Evolutionary conservation across 169 alveolate genomes (phyloP), one percentile per base, ranked within the genome.

Genomic region (Cystoisospora suis): DNA sequence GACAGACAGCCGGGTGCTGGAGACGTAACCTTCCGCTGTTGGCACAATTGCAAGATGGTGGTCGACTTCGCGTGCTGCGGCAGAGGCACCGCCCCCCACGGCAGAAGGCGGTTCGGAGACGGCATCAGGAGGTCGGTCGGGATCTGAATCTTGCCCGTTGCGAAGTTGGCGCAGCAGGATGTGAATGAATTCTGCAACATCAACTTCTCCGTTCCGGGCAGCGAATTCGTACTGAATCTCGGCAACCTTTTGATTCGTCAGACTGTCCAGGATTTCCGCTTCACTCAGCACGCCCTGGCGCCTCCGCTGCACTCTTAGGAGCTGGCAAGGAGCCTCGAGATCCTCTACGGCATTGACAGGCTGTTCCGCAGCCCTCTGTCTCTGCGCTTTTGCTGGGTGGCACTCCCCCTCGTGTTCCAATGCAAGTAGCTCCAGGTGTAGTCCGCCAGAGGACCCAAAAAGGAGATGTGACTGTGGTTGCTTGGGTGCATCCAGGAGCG

Each of bases 181-280:
- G 56, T 72, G 56, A 38, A 72, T 40, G 56, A 72, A 72, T 38
- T 72, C 83, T 5, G 23, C 83, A 6, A 40, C 83, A 17, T 40
- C 32, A 29, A 72, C 83, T 38, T 34, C 83, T 38, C 83, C 83
- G 32, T 72, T 72, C 3, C 53, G 53, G 36, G 56, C 56, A 29
- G 83, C 83, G 56, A 72, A 72, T 9, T 72, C 56, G 56, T 72
- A 40, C 27, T 72, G 83, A 38, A 72, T 34, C 46, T 72, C 83
- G 34, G 83, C 83, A 6, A 72, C 42, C 15, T 38, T 34, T 36
- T 72, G 83, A 6, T 40, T 34, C 83, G 83, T 72, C 15, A 72
- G 83, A 29, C 53, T 72, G 56, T 72, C 83, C 2, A 72, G 45
- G 12, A 72, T 34, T 38, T 38, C 32, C 20, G 83, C 83, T 34